Base-by-base conservation (phyloP, 2,329 filamentous ascomycete genomes). In the Monilinia polystroma region DNA sequence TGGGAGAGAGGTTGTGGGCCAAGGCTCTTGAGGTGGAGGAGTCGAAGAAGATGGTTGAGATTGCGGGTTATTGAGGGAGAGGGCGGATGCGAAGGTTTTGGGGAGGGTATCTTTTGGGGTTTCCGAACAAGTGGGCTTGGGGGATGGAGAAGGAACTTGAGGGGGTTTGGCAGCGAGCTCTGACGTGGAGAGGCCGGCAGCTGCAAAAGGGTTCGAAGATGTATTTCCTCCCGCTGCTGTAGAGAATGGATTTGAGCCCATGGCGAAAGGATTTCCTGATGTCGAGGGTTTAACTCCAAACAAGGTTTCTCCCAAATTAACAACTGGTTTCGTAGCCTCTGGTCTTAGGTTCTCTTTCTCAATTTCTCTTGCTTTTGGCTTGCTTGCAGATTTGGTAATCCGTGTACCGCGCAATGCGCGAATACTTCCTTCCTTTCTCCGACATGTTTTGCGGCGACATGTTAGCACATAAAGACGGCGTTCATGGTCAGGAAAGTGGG, bases 381-480 rank as follows among this genome's bases (percentile, higher is more conserved):
- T 63, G 18, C 32, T 58, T 41, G 63, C 43, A 32, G 63, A 32
- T 59, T 71, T 69, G 14, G 67, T 55, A 38, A 87, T 78, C 38
- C 87, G 85, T 23, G 91, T 82, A 4, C 88, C 90, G 68, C 94
- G 83, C 52, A 97, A 76, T 0, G 84, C 90, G 38, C 93, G 85
- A 67, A 97, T 84, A 76, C 90, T 94, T 1, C 95, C 95, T 26
- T 89, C 84, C 74, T 92, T 94, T 70, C 93, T 85, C 73, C 91
- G 86, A 76, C 95, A 99, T 14, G 86, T 82, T 77, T 91, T 91
- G 71, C 86, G 84, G 68, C 87, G 85, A 78, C 95, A 99, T 23
- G 86, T 86, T 77, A 96, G 93, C 16, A 99, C 83, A 75, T 97
- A 98, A 23, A 99, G 77, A 69, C 94, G 87, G 72, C 95, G 85